Evolutionary conservation across 176 grass and related monocot genomes (phyloP).

Genomic region (Zizania latifolia): DNA sequence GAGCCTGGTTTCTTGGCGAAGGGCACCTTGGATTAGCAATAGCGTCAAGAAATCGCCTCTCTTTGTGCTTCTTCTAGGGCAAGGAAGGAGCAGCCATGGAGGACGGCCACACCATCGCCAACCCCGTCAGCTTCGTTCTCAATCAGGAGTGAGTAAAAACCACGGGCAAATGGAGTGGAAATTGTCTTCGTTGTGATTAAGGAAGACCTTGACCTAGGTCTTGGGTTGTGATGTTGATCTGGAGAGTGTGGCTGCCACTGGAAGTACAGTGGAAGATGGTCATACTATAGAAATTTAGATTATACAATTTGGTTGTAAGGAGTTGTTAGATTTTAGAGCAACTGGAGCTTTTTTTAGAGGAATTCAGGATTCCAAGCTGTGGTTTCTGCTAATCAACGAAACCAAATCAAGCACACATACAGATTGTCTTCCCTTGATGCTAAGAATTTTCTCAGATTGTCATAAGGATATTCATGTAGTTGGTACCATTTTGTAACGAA

Average conservation of each 20-base stretch:
- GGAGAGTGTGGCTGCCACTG: background rate
- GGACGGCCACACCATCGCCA: constrained; percentile 84
- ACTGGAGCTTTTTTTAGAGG: background rate
- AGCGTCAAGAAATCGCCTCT: background rate
- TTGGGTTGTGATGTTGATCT: background rate
- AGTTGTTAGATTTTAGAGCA: background rate
- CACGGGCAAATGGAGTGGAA: background rate
- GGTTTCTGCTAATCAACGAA: too few species aligned
- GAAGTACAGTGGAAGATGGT: background rate
- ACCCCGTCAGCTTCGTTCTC: constrained; percentile 68
- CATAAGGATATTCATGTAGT: too few species aligned
- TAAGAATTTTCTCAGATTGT: too few species aligned
- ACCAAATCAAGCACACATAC: too few species aligned
- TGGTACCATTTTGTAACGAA: background rate
- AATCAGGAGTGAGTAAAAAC: background rate
- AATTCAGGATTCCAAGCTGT: too few species aligned
- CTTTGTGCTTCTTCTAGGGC: background rate
- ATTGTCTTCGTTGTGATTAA: background rate
- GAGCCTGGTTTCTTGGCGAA: background rate
- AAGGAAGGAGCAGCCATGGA: constrained; percentile 19
- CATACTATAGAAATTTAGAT: background rate
- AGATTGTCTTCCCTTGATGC: too few species aligned
- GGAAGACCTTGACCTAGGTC: background rate
- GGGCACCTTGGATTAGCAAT: background rate
- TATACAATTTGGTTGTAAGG: background rate